Conservation (phyloP, 2,329 filamentous ascomycete species). For the Aspergillus latus region DNA sequence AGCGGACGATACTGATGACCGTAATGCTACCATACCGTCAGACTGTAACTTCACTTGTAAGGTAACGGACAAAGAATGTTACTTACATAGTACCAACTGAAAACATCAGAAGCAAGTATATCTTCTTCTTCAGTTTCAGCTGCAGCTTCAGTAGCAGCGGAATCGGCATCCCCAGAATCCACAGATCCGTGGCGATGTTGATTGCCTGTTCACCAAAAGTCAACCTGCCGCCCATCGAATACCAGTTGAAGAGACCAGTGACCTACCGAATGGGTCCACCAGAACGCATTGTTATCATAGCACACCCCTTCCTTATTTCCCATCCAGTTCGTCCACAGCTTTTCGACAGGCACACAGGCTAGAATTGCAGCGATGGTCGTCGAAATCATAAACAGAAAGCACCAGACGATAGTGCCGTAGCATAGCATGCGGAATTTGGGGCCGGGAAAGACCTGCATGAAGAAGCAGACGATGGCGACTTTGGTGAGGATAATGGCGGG, state of each 20-base stretch:
- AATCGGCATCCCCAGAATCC: background rate
- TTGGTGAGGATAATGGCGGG: conserved; percentile 1
- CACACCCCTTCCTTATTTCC: background rate
- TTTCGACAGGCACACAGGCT: background rate
- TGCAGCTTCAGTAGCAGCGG: background rate
- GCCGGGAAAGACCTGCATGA: background rate
- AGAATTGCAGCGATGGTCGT: background rate
- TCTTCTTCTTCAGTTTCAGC: conserved; percentile 4
- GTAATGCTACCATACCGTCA: background rate
- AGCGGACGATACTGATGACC: conserved; percentile 1
- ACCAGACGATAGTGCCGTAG: background rate
- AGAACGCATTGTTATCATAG: conserved; percentile 1
- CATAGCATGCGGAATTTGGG: background rate
- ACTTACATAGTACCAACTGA: background rate
- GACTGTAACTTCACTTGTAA: too few species aligned
- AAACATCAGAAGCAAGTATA: conserved; percentile 2
- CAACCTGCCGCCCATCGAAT: background rate
- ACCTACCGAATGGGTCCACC: conserved; percentile 5
- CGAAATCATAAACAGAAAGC: conserved; percentile 3
- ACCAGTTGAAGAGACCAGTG: background rate
- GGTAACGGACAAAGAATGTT: background rate
- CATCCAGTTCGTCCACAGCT: background rate
- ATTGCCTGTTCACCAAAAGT: background rate
- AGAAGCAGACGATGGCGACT: conserved; percentile 4
- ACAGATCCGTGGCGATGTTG: conserved; percentile 3